Evolutionary conservation across 2,329 filamentous ascomycete species (phyloP), one percentile per base, ranked within the genome.

Genomic region (Albifimbria verrucaria): DNA sequence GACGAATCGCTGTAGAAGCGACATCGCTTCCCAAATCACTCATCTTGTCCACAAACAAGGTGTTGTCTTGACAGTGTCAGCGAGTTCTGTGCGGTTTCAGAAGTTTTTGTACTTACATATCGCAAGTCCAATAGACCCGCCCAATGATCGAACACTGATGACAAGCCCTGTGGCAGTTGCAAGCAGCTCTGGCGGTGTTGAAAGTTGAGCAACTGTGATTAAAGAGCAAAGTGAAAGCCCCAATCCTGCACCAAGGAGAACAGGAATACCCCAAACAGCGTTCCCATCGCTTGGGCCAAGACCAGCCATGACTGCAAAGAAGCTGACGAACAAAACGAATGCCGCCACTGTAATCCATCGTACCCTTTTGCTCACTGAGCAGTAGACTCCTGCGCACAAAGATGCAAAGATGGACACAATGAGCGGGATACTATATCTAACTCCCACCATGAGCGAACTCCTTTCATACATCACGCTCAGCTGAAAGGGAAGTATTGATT

Each of bases 401-500:
- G 69, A 59, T n/a, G 58, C 61, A 17, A 68, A 24, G 20, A 62
- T 63, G n/a, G 60, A 62, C 1, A 58, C 51, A n/a, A 72, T 58
- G 48, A 72, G 62, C 32, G 58, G 62, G 52, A 74, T 60, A 32
- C 61, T 62, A 56, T 66, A 73, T 2, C 67, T 60, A 2, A 63
- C 52, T n/a, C 68, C 66, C 11, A 67, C 63, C 10, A 68, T 51
- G 4, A 74, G 59, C 9, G 59, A 52, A 50, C 72, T 68, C 1
- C 60, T 62, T 53, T 72, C 69, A 54, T 71, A 73, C 2, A 73
- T 51, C 3, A 70, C 58, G 48, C 61, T 50, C 44, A 53, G 44
- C 32, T 25, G 26, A 49, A 69, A 71, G 68, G 62, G 32, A 73
- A 72, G 60, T 72, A 73, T 50, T 62, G 69, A 53, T 73, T 75